phyloP scores from a whole-genome alignment of 1,284 basidiomycete genomes.

The Moesziomyces parantarcticus region DNA sequence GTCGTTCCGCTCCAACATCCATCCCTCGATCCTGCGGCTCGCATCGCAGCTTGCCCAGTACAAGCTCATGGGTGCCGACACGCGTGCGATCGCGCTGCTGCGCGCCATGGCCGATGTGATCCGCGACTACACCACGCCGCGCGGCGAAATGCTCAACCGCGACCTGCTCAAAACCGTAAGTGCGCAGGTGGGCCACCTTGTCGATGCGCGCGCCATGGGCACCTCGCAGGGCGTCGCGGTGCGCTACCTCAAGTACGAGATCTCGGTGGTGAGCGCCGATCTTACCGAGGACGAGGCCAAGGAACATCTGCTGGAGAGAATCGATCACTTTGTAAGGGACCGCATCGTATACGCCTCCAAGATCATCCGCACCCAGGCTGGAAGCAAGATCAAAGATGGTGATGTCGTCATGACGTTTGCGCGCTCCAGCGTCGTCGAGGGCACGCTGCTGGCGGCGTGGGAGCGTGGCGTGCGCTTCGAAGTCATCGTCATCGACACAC shows the following conservation, averaged over 20 bases:
- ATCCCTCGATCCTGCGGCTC: conserved; percentile 60
- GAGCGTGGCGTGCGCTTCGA: conserved; percentile 77
- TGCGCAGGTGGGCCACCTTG: conserved; percentile 87
- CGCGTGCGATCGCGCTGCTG: conserved; percentile 63
- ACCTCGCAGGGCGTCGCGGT: conserved; percentile 95
- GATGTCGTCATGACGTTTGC: conserved; percentile 94
- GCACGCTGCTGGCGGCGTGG: conserved; percentile 80
- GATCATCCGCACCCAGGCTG: conserved; percentile 85
- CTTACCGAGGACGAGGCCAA: conserved; percentile 96
- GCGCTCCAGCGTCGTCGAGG: conserved; percentile 93
- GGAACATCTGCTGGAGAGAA: conserved; percentile 81
- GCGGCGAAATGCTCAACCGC: conserved; percentile 62
- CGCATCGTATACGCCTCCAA: conserved; percentile 92
- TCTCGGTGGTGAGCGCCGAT: conserved; percentile 90
- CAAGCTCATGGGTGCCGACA: conserved; percentile 62
- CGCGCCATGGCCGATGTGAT: conserved; percentile 63
- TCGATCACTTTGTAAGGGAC: conserved; percentile 93
- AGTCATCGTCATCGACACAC: conserved; percentile 92
- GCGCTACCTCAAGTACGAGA: conserved; percentile 93
- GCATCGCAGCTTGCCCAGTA: conserved; percentile 60
- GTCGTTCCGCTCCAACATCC: conserved; percentile 55
- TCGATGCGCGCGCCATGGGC: conserved; percentile 87
- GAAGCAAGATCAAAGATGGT: conserved; percentile 91
- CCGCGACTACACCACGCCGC: conserved; percentile 64
- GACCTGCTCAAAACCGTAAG: conserved; percentile 61